Evolutionary conservation across 2,329 filamentous ascomycete species (phyloP).

Genomic region (Colletotrichum viniferum): DNA sequence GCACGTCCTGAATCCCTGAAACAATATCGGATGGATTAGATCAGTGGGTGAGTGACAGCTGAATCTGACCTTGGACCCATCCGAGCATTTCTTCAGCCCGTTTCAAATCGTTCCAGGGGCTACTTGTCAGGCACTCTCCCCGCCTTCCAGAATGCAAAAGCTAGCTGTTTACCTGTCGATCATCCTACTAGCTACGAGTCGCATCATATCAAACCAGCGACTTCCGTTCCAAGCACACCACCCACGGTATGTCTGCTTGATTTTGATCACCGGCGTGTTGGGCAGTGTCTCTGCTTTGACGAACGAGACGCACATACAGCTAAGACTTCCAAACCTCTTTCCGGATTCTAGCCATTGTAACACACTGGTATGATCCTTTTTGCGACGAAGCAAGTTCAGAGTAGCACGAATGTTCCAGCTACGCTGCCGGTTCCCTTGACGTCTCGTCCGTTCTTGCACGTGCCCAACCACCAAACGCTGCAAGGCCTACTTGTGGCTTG

Average conservation of each 20-base stretch:
- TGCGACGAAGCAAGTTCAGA: background rate
- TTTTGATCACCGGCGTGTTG: conserved; percentile 4
- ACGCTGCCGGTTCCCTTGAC: background rate
- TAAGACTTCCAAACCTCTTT: background rate
- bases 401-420: background rate
- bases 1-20: conserved; percentile 1
- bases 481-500: background rate
- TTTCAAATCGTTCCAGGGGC: background rate
- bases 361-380: background rate
- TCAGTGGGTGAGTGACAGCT: background rate
- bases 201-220: background rate
- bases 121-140: background rate
- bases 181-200: background rate
- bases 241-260: background rate
- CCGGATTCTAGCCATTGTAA: background rate
- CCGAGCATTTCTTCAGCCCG: background rate
- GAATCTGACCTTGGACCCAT: background rate
- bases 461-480: background rate
- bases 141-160: background rate
- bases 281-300: background rate
- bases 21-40: background rate
- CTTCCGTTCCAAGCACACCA: conserved; percentile 1
- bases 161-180: conserved; percentile 7
- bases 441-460: background rate
- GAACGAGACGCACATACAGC: background rate